Conservation (phyloP, 768 basidiomycete genomes). For the Leccinum uliginosum region DNA sequence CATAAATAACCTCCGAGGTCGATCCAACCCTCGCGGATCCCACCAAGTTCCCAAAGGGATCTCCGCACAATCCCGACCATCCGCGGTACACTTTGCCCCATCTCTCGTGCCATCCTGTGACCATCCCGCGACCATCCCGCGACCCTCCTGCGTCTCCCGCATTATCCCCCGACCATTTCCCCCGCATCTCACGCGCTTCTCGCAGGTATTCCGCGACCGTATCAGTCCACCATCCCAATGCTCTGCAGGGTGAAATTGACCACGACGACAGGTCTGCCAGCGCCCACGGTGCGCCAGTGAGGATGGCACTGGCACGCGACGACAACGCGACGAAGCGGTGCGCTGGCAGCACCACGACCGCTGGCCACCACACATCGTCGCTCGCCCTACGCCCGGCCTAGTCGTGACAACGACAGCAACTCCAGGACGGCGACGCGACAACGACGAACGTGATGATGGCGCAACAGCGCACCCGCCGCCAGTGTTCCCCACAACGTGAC, state of each 20-base stretch:
- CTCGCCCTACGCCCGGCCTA: too few relatives aligned
- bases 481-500: not conserved
- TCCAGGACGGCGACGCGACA: too few relatives aligned
- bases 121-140: not conserved
- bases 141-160: not conserved
- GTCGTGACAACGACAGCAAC: too few relatives aligned
- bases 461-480: too few relatives aligned
- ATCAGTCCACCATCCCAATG: not conserved
- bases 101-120: not conserved
- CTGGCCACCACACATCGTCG: too few relatives aligned
- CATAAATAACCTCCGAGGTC: not conserved
- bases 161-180: too few relatives aligned
- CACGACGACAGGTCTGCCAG: too few relatives aligned
- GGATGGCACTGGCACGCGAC: too few relatives aligned
- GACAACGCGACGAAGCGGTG: too few relatives aligned
- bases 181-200: not conserved
- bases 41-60: not conserved
- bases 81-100: not conserved
- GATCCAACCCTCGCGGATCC: not conserved
- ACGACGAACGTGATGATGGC: too few relatives aligned
- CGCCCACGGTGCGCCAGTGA: too few relatives aligned
- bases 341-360: too few relatives aligned
- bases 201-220: not conserved
- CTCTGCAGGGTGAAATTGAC: not conserved
- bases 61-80: not conserved